Evolutionary conservation across 495 filamentous ascomycete species (phyloP), one percentile per base, ranked within the genome.

Genomic region (Hyaloscypha bicolor): DNA sequence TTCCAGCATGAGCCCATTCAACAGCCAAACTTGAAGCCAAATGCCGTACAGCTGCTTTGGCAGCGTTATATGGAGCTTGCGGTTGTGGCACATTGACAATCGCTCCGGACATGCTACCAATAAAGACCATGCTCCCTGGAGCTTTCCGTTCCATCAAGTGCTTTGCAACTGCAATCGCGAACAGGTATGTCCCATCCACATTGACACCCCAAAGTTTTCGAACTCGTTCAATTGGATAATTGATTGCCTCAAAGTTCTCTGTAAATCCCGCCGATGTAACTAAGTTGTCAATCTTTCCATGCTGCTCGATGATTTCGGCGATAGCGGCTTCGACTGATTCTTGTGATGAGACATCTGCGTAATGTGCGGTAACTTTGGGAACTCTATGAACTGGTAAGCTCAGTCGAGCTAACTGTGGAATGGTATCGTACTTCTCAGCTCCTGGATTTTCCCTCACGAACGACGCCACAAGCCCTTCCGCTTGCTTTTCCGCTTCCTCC

Each of bases 251-350:
- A 74, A 93, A 96, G 79, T 97, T 97, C 80, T 99, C 95, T 9
- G 91, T 93, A 81, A 98, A 96, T 8, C 95, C 95, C 33, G 95
- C 95, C 9, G 94, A 96, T 31, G 94, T 97, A 66, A 99, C 94
- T 33, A 99, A 87, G 76, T 90, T 88, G 79, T 98, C 94, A 74
- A 97, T 91, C 73, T 88, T 86, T 74, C 90, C 89, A 76, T 96
- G 92, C 64, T 86, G 80, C 48, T 80, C 75, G 55, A 85, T 68
- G 66, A 97, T 87, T 63, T 93, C 90, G 35, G 83, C 80, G 52
- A 97, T 81, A 66, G 88, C 88, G 16, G 77, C 70, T 55, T 90
- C 88, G 60, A 97, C 93, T 3, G 92, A 94, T 30, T 86, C 85
- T 12, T 88, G 86, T 69, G 87, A 84, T 11, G 94, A 87, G 63